Evolutionary conservation across 2,329 filamentous ascomycete genomes (phyloP).

Genomic region (Talaromyces rugulosus): DNA sequence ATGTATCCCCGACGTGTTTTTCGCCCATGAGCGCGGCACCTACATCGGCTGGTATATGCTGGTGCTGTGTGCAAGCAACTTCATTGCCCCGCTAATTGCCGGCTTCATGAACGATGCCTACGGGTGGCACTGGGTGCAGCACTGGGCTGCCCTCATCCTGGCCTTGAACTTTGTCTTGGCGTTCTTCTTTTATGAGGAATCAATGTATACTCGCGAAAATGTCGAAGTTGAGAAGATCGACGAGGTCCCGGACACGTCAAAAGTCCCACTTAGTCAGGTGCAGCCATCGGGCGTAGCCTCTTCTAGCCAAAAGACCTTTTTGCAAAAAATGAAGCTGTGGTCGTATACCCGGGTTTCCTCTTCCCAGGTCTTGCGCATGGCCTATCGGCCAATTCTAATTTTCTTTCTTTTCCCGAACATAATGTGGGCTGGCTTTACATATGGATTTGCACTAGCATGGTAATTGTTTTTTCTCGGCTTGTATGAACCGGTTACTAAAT

Average conservation of each 20-base stretch:
- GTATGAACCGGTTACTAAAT: background rate
- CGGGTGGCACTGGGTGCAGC: constrained; percentile 50
- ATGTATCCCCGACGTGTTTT: constrained; percentile 43
- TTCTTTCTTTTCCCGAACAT: constrained; percentile 27
- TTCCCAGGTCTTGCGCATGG: constrained; percentile 19
- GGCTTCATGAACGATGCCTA: constrained; percentile 48
- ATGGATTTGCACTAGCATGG: constrained; percentile 22
- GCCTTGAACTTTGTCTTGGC: constrained; percentile 48
- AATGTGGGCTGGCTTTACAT: constrained; percentile 24
- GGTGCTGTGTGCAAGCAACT: constrained; percentile 42
- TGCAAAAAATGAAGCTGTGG: constrained; percentile 23
- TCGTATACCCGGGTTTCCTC: constrained; percentile 18
- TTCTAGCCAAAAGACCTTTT: constrained; percentile 14
- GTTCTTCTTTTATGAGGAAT: constrained; percentile 60
- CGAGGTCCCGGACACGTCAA: constrained; percentile 12
- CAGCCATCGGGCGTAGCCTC: background rate
- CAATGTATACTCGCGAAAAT: constrained; percentile 47
- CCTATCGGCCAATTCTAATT: constrained; percentile 19
- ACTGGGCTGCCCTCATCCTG: constrained; percentile 53
- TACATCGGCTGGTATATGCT: constrained; percentile 44
- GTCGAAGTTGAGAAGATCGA: constrained; percentile 23
- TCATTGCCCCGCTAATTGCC: constrained; percentile 45
- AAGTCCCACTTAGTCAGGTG: constrained; percentile 9
- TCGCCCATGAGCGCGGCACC: constrained; percentile 42
- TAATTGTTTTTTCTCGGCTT: background rate